Evolutionary conservation across 2,329 filamentous ascomycete genomes (phyloP).

Genomic region (Ceratocystis smalleyi): DNA sequence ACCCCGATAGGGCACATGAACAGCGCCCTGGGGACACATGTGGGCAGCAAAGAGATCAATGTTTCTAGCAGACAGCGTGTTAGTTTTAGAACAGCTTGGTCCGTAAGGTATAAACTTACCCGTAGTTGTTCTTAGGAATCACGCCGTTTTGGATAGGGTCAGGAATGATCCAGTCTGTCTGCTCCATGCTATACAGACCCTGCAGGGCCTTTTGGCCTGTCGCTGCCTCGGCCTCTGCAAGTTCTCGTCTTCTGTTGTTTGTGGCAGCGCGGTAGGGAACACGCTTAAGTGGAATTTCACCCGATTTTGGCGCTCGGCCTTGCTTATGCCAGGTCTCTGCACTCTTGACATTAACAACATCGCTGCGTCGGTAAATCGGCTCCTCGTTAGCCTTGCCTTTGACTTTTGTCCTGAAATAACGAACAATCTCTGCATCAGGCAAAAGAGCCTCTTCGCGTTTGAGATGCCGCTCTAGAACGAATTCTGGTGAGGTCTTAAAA

Average conservation of each 20-base stretch:
- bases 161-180: constrained; percentile 94
- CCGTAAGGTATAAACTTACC: constrained; percentile 27
- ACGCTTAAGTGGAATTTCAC: constrained; percentile 62
- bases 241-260: constrained; percentile 68
- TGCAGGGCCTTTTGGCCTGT: constrained; percentile 75
- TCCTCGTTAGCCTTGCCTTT: constrained; percentile 64
- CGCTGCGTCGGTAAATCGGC: constrained; percentile 62
- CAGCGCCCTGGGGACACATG: constrained; percentile 75
- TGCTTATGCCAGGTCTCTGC: constrained; percentile 97
- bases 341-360: constrained; percentile 74
- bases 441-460: constrained; percentile 81
- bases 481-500: constrained; percentile 75
- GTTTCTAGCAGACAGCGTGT: constrained; percentile 35
- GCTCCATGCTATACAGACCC: constrained; percentile 65
- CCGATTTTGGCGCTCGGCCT: constrained; percentile 57
- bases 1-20: constrained; percentile 67
- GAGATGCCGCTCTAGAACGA: constrained; percentile 69
- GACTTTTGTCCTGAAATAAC: constrained; percentile 55
- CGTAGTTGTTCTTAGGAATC: constrained; percentile 88
- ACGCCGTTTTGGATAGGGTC: constrained; percentile 67
- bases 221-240: constrained; percentile 66
- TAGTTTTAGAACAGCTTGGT: constrained; percentile 14
- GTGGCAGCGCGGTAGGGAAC: constrained; percentile 89
- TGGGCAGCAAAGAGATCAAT: constrained; percentile 90
- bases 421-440: constrained; percentile 51